Evolutionary conservation across 441 rosid genomes (phyloP).

Genomic region (Cnidoscolus chayamansa): DNA sequence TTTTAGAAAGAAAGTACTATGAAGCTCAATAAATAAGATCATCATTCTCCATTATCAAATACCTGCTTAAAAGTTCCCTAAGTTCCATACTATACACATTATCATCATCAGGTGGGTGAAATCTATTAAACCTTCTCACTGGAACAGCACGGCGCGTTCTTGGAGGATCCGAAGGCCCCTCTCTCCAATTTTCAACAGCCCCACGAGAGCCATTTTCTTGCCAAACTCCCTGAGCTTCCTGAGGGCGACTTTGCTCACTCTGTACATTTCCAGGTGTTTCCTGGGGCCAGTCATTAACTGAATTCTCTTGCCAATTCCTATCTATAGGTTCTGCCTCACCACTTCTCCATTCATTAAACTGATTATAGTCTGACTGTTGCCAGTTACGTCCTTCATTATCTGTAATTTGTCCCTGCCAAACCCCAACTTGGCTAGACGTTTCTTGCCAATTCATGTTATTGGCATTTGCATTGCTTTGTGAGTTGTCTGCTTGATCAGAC

Average conservation of each 20-base stretch:
- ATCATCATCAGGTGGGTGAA: slow-evolving; percentile 81
- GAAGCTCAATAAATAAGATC: background rate
- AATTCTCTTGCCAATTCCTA: slow-evolving; percentile 49
- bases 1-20: slow-evolving; percentile 2
- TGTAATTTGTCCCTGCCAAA: slow-evolving; percentile 46
- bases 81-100: slow-evolving; percentile 87
- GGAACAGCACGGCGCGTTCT: slow-evolving; percentile 52
- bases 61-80: slow-evolving; percentile 88
- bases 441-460: slow-evolving; percentile 54
- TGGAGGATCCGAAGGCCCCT: slow-evolving; percentile 48
- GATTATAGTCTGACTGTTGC: slow-evolving; percentile 45
- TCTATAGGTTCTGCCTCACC: slow-evolving; percentile 52
- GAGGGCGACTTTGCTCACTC: slow-evolving; percentile 37
- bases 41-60: slow-evolving; percentile 13
- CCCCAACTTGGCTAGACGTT: slow-evolving; percentile 41
- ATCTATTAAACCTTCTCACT: slow-evolving; percentile 64
- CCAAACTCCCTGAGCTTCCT: slow-evolving; percentile 51
- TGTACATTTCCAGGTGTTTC: slow-evolving; percentile 46
- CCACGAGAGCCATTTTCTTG: slow-evolving; percentile 48
- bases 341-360: slow-evolving; percentile 49
- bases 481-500: slow-evolving; percentile 41
- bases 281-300: slow-evolving; percentile 49
- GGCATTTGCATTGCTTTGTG: slow-evolving; percentile 36
- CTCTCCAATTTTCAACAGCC: slow-evolving; percentile 53
- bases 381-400: slow-evolving; percentile 47